A percentile compares a stretch with the other conserved stretches of the same genome.
phyloP scores from a whole-genome alignment of 73 alveolate genomes.

The Tetrahymena thermophila region DNA sequence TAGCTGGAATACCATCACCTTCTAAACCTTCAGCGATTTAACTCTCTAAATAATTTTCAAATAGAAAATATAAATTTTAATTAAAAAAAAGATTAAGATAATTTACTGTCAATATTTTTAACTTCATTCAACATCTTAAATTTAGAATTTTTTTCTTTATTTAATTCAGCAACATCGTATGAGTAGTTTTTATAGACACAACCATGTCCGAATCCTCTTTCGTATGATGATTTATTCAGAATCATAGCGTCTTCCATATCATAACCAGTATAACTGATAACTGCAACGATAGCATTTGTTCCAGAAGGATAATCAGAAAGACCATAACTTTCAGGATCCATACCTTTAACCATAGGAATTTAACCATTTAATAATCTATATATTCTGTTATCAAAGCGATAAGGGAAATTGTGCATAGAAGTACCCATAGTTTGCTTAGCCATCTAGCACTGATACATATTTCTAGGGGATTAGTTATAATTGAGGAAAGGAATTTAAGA shows the following conservation, averaged over 20 bases:
- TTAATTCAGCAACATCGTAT: not conserved
- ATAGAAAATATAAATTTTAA: not conserved
- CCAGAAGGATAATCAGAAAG: conserved; percentile 98
- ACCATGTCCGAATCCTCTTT: conserved; percentile 99
- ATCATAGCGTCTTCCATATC: conserved; percentile 99
- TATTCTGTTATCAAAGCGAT: conserved; percentile 89
- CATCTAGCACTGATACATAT: conserved; percentile 99
- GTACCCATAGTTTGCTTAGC: conserved; percentile 99
- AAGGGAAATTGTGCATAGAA: conserved; percentile 94
- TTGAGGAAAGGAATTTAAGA: conserved; percentile 96
- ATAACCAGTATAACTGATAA: conserved; percentile 98
- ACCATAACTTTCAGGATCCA: conserved; percentile 78
- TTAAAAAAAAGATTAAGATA: not conserved
- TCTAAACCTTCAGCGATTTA: conserved; percentile 70
- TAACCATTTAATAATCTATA: conserved; percentile 84
- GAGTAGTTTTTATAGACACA: conserved; percentile 70
- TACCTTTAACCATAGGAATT: conserved; percentile 84
- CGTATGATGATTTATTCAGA: conserved; percentile 94
- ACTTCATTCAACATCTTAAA: not conserved
- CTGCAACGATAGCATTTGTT: conserved; percentile 99
- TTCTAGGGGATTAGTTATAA: conserved; percentile 97
- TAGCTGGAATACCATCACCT: conserved; percentile 91
- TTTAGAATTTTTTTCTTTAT: conserved; percentile 50
- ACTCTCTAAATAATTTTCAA: conserved; percentile 26
- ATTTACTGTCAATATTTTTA: not conserved